Base-by-base conservation (phyloP, 257 asterid species). In the Rauvolfia tetraphylla region DNA sequence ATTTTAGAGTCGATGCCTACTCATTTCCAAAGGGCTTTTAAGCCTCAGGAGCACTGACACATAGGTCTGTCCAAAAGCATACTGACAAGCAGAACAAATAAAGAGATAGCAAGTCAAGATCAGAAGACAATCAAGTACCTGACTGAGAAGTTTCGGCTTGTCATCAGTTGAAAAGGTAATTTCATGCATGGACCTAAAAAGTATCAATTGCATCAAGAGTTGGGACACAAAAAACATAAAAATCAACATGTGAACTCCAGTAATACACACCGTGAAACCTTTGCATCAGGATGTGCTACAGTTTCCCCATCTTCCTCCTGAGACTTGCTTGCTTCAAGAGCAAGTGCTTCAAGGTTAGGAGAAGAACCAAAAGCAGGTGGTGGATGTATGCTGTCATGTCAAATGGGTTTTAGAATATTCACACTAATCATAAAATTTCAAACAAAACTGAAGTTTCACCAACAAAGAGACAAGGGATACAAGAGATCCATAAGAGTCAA, bases 331-430 rank as follows among this genome's bases (percentile, higher is more conserved):
- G 79, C 82, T 83, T 90, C 97, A 18, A 90, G 89, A 74, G 96
- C 96, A 81, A 93, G 97, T 74, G 97, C 90, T 91, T 95, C 99
- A 29, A 93, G 99, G 86, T 95, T 95, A 73, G 96, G 96, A 78
- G 98, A 93, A 74, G 99, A 95, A 77, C 98, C 99, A 88, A 95
- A 95, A 76, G 99, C 94, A 66, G 99, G 99, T 61, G 98, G 98
- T 44, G 99, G 99, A 81, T 95, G 99, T 83, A 87, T 82, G 88
- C 98, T 92, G 90, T 62, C 57, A 77, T n/a, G 76, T 79, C 66
- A 72, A 79, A 71, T 46, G 42, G 65, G 74, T 34, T 69, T 68
- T 54, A 74, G 81, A 71, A 65, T 81, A 77, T 71, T 79, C 73
- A 76, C 81, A 63, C 53, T 27, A 63, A 46, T 74, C 81, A 81